Conservation (phyloP, 1,284 basidiomycete species). For the Microbotryum scabiosae region DNA sequence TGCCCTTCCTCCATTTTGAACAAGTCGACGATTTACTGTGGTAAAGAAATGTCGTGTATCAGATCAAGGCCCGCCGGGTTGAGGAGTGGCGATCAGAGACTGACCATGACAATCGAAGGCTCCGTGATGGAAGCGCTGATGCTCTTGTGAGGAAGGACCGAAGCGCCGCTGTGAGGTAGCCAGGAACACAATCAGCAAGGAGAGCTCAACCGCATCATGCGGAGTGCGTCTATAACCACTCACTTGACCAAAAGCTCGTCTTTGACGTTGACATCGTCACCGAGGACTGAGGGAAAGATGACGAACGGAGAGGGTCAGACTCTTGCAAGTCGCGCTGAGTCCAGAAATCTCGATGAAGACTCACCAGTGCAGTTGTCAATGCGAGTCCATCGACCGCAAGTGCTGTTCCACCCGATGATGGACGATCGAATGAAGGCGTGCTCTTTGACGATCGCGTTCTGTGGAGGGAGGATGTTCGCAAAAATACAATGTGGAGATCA, state of each 20-base stretch:
- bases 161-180: constrained; percentile 38
- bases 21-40: neutral
- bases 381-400: constrained; percentile 47
- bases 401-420: constrained; percentile 49
- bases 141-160: constrained; percentile 46
- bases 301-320: neutral
- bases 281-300: constrained; percentile 38
- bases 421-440: constrained; percentile 48
- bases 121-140: constrained; percentile 24
- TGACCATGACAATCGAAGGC: constrained; percentile 29
- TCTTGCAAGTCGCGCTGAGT: neutral
- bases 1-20: neutral
- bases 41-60: neutral
- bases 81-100: neutral
- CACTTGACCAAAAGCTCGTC: constrained; percentile 47
- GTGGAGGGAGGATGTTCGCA: neutral
- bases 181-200: neutral
- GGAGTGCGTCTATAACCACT: too few relatives aligned
- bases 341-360: neutral
- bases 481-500: neutral
- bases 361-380: constrained; percentile 39
- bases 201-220: too few relatives aligned
- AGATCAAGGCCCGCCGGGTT: neutral
- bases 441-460: constrained; percentile 43
- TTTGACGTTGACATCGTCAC: constrained; percentile 50